Evolutionary conservation across 352 stramenopile genomes (phyloP).

Genomic region (Peronospora belbahrii): DNA sequence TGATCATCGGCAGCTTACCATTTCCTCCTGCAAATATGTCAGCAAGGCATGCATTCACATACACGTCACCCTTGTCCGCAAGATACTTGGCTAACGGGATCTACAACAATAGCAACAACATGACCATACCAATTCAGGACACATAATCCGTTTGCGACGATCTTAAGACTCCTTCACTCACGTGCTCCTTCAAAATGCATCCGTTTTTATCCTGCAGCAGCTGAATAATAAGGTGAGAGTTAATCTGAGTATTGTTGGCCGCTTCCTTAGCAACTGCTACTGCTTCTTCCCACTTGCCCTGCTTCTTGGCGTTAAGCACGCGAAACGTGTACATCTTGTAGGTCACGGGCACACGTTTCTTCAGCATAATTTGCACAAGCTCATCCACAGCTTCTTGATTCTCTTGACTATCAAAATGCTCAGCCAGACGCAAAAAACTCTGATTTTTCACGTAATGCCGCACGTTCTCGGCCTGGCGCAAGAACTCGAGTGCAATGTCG

Average conservation of each 20-base stretch:
- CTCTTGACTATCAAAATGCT: constrained; percentile 45
- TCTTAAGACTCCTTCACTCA: constrained; percentile 10
- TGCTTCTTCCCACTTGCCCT: constrained; percentile 50
- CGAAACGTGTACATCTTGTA: constrained; percentile 76
- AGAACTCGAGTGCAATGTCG: constrained; percentile 62
- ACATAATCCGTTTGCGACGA: not conserved
- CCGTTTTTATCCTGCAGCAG: constrained; percentile 60
- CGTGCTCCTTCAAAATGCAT: constrained; percentile 46
- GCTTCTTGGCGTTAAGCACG: constrained; percentile 56
- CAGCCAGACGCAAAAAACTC: constrained; percentile 66
- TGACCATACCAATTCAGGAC: not conserved
- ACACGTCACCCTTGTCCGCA: constrained; percentile 74
- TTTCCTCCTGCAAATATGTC: constrained; percentile 48
- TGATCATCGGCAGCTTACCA: constrained; percentile 19
- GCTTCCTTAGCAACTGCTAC: constrained; percentile 58
- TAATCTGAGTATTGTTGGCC: constrained; percentile 58
- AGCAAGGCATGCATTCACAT: constrained; percentile 43
- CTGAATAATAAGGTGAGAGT: constrained; percentile 67
- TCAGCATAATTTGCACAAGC: constrained; percentile 43
- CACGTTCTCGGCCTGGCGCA: constrained; percentile 61
- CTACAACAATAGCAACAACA: constrained; percentile 17
- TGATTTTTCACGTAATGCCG: constrained; percentile 74
- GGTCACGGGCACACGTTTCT: constrained; percentile 36
- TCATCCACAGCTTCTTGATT: constrained; percentile 56
- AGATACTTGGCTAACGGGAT: constrained; percentile 72